A percentile compares a stretch with the other conserved stretches of the same genome.
Conservation (phyloP, 495 filamentous ascomycete genomes). For the Lasiosphaeris hirsuta region DNA sequence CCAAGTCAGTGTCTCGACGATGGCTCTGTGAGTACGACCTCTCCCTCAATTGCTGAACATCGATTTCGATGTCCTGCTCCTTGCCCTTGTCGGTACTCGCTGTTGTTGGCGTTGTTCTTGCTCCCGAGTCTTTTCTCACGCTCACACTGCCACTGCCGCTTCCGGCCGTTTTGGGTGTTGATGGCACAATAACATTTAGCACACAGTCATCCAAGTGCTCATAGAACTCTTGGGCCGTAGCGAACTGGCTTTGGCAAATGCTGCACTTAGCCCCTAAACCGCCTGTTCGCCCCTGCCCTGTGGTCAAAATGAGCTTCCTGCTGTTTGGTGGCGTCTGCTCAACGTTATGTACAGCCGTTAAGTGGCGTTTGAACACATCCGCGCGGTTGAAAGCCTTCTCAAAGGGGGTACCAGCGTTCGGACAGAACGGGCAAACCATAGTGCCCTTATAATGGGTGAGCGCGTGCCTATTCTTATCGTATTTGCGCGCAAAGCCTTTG, state of each 20-base stretch:
- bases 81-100: conserved; percentile 30
- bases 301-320: conserved; percentile 56
- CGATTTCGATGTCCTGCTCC: conserved; percentile 20
- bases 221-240: conserved; percentile 94
- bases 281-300: conserved; percentile 21
- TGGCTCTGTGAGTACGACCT: conserved; percentile 1
- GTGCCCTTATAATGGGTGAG: conserved; percentile 98
- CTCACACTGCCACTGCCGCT: conserved; percentile 20
- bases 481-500: conserved; percentile 96
- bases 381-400: conserved; percentile 99
- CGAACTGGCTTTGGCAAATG: conserved; percentile 88
- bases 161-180: conserved; percentile 57
- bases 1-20: conserved; percentile 12
- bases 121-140: conserved; percentile 27
- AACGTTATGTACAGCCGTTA: conserved; percentile 89
- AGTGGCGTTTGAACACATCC: conserved; percentile 96
- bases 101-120: conserved; percentile 27
- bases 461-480: conserved; percentile 98
- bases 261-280: conserved; percentile 86
- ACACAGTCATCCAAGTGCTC: conserved; percentile 99
- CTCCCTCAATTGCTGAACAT: conserved; percentile 10
- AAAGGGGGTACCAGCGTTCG: conserved; percentile 82
- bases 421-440: conserved; percentile 98
- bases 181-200: conserved; percentile 88
- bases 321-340: conserved; percentile 96